Base-by-base conservation (phyloP, 176 grass and related monocot species). In the Musa beccarii region DNA sequence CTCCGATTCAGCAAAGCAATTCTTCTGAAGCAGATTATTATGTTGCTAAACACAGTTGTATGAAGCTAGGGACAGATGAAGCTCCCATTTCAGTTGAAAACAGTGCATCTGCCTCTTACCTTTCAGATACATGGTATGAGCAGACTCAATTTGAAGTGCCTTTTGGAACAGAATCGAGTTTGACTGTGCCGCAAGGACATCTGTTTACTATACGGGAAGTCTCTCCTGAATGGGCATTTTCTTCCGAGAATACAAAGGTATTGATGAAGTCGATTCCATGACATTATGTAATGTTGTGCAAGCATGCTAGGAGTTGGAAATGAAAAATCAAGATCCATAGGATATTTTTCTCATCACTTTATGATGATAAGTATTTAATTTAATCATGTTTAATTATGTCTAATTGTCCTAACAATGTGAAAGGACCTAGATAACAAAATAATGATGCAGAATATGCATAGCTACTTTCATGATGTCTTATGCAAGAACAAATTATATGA, bases 211-310 rank as follows among this genome's bases (percentile, higher is more conserved):
- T 99, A 70, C 56, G 55, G 28, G 91, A 95, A 56, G 75, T 99
- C 81, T 95, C 80, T 83, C 91, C 96, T 82, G 88, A 94, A 89
- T 85, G 85, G 75, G 88, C 86, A 16, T 94, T 89, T 89, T 86
- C 83, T 81, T 78, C 74, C 85, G 96, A 89, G 87, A 94, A 53
- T 64, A 89, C 89, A 78, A 99, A 99, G 88, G 96, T 95, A 93
- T 52, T 71, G 28, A 68, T 17, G 25, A 17, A 29, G 66, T 29
- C 7, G 19, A 19, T 61, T 61, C 57, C 57, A 61, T 20, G 57
- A 61, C 17, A 20, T 43, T 61, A 61, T 61, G 5, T 21, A 19
- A 20, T 61, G 15, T 61, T n/a, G 17, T 61, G 57, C 57, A n/a
- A n/a, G 57, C 16, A 61, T n/a, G 1, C 0, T 0, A 16, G 57